Base-by-base conservation (phyloP, 176 grass and related monocot species). In the Oryza brachyantha region DNA sequence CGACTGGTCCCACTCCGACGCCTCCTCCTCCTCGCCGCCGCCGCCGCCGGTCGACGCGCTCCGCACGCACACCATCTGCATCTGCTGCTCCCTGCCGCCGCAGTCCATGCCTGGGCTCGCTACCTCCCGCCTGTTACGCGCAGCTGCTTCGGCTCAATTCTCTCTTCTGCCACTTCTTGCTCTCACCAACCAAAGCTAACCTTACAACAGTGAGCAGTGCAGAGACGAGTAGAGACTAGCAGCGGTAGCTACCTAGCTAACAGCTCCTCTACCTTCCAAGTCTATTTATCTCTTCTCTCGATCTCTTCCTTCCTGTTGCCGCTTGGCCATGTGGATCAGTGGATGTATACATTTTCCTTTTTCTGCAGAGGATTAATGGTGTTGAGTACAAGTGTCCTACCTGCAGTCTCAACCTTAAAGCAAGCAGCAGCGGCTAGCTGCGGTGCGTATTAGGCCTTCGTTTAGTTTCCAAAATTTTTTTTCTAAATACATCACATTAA, bases 31-130 rank as follows among this genome's bases (percentile, higher is more conserved):
- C 19, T 3, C 66, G 61, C 59, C n/a, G n/a, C n/a, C 75, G 45
- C 37, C 78, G 62, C 14, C 74, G 70, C n/a, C 61, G 63, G 72
- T 52, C 1, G 79, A 76, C 45, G 84, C 26, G 81, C 83, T 79
- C 40, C 82, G 60, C 72, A 86, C 72, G 63, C 90, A 79, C 77
- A 88, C 78, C 62, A 92, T 78, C 82, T 92, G 90, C 82, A 88
- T 85, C 61, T 87, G 91, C 81, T 93, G 91, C 91, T 89, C 90
- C 81, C 86, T 66, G 38, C 55, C 57, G 68, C 64, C 35, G 77
- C 66, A 79, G 78, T 88, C 81, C 91, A 91, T 90, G 42, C 60
- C n/a, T n/a, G n/a, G n/a, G n/a, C n/a, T n/a, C n/a, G n/a, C n/a
- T n/a, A n/a, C n/a, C 63, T 40, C 70, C 67, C 45, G 72, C 61